A percentile compares a stretch with the other conserved stretches of the same genome.
phyloP scores from a whole-genome alignment of 495 filamentous ascomycete genomes.

The Aspergillus avenaceus region DNA sequence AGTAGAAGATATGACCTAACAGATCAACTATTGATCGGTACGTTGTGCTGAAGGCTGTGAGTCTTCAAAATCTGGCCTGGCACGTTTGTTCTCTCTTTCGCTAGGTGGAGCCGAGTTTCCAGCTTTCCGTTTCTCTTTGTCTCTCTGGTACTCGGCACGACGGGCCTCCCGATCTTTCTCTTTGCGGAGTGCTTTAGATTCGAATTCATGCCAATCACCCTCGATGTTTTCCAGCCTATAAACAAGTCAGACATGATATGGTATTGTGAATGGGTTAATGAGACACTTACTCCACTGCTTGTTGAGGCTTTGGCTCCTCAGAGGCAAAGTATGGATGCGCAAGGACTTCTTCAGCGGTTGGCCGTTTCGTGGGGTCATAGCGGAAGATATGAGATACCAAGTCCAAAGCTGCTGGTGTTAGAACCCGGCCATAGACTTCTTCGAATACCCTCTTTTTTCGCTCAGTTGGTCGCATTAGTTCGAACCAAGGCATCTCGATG shows the following conservation, averaged over 20 bases:
- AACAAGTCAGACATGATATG: neutral
- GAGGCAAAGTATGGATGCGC: conserved; percentile 83
- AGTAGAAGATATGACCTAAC: neutral
- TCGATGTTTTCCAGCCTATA: conserved; percentile 72
- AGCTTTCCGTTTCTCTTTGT: conserved; percentile 49
- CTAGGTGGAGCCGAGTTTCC: conserved; percentile 22
- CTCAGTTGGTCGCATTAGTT: conserved; percentile 75
- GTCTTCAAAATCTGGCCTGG: conserved; percentile 19
- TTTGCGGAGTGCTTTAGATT: conserved; percentile 90
- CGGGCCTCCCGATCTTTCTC: conserved; percentile 82
- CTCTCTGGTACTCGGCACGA: conserved; percentile 51
- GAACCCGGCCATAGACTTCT: conserved; percentile 68
- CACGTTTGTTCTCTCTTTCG: conserved; percentile 39
- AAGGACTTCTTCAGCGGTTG: conserved; percentile 79
- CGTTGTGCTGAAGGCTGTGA: neutral
- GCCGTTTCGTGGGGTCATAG: conserved; percentile 83
- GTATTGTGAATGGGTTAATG: conserved; percentile 5
- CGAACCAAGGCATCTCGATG: conserved; percentile 92
- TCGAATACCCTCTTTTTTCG: conserved; percentile 74
- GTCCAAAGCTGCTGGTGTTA: conserved; percentile 77
- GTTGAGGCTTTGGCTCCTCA: conserved; percentile 74
- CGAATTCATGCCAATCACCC: conserved; percentile 99
- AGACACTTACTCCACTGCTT: conserved; percentile 73
- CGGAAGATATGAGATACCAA: conserved; percentile 76
- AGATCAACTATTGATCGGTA: conserved; percentile 1